These are phyloP conservation scores for Thielaviopsis musarum DNA, from an alignment of 2,329 filamentous ascomycete species.

Conservation along the genomic window DNA sequence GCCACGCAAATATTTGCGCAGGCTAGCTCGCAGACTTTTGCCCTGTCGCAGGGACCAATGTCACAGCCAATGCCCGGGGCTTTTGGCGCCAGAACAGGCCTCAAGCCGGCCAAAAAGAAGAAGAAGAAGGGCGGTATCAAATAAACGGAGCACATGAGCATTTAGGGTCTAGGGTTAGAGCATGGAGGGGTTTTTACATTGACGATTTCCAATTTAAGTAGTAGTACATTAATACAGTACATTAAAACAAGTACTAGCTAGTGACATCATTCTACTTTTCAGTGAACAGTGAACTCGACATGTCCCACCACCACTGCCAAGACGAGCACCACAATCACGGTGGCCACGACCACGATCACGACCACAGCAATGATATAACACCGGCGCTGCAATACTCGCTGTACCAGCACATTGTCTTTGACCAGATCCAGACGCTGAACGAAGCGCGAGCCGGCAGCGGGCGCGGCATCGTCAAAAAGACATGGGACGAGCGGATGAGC, in stretches of 20 bases:
- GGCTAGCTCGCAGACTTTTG: constrained; percentile 5
- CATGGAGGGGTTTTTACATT: background rate
- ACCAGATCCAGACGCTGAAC: constrained; percentile 69
- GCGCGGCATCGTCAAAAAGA: constrained; percentile 66
- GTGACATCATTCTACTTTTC: background rate
- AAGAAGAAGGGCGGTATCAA: constrained; percentile 28
- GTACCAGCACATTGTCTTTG: constrained; percentile 84
- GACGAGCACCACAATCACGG: constrained; percentile 33
- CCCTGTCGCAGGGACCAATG: constrained; percentile 20
- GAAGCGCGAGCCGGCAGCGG: constrained; percentile 55
- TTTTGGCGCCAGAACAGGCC: constrained; percentile 25
- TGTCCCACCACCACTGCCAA: constrained; percentile 36
- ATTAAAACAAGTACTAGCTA: no score
- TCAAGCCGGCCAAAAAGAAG: constrained; percentile 23
- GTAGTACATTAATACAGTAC: no score
- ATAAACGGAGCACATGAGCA: constrained; percentile 10
- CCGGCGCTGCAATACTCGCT: constrained; percentile 81
- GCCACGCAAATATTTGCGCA: background rate
- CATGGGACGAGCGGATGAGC: constrained; percentile 67
- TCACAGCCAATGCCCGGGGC: constrained; percentile 29
- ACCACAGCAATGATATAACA: constrained; percentile 82
- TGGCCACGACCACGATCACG: constrained; percentile 47
- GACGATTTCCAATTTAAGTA: background rate
- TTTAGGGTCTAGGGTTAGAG: constrained; percentile 5
- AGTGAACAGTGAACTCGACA: constrained; percentile 14